Base-by-base conservation (phyloP, 2,329 filamentous ascomycete genomes). In the Pseudocercospora fuligena region DNA sequence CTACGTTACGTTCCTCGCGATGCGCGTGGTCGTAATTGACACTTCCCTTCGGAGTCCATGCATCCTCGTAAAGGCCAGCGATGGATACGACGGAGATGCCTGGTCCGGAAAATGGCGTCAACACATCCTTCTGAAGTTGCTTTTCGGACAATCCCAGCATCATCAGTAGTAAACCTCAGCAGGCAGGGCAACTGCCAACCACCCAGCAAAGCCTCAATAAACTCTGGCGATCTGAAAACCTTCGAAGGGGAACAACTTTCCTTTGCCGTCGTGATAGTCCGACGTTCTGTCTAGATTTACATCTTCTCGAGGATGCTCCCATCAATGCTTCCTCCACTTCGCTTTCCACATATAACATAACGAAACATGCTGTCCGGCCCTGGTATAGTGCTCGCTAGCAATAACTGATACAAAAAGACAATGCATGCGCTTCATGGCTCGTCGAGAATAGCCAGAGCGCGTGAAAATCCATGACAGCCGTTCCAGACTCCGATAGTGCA, bases 311-410 rank as follows among this genome's bases (percentile, higher is more conserved):
- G 12, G 5, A 27, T 31, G 16, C 23, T 31, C 27, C 51, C 51
- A n/a, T 27, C 14, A 21, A 51, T 51, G 21, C 51, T 25, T 25
- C 16, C 25, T 56, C 51, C 25, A n/a, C 25, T n/a, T 27, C 27
- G 23, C 27, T 56, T 56, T 51, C 47, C 8, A 25, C 21, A 25
- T 16, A 25, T 7, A n/a, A 61, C 49, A 63, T 56, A 56, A 46
- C 29, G 60, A 63, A 57, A 63, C 47, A 54, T 43, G 19, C 31
- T 19, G 49, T 40, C 51, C 31, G 60, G 47, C 43, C 60, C n/a
- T 67, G 65, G 65, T 67, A 67, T 65, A 65, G 61, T 56, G 62
- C 65, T 67, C 65, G 58, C 65, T 67, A 65, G 59, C 61, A 65
- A 67, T 66, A 63, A 60, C 51, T 40, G 8, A 36, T 40, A 51